Conservation (phyloP, 106 monocot genomes). For the Ottelia alismoides region DNA sequence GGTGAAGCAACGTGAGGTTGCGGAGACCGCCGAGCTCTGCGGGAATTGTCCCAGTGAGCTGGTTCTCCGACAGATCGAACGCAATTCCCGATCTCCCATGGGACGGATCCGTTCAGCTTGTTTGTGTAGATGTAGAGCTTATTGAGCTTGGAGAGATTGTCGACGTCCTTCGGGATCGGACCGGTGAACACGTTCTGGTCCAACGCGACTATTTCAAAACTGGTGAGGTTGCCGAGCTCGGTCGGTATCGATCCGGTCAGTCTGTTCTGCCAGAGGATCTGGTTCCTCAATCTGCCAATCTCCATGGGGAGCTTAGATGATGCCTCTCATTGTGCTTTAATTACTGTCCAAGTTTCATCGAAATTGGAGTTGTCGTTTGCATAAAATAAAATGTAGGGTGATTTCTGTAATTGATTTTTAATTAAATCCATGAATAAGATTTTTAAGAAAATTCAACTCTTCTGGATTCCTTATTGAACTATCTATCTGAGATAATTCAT, state of each 20-base stretch:
- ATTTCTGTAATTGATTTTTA: too few species aligned
- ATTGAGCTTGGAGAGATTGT: slow-evolving; percentile 30
- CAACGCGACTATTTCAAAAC: slow-evolving; percentile 48
- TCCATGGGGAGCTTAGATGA: too few species aligned
- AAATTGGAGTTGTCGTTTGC: too few species aligned
- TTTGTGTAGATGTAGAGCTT: slow-evolving; percentile 63
- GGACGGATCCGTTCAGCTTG: slow-evolving; percentile 40
- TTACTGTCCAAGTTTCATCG: too few species aligned
- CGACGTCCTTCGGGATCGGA: slow-evolving; percentile 47
- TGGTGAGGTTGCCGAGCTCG: slow-evolving; percentile 48
- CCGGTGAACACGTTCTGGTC: slow-evolving; percentile 53
- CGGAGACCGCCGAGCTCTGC: slow-evolving; percentile 47
- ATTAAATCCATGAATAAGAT: too few species aligned
- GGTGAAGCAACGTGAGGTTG: slow-evolving; percentile 52
- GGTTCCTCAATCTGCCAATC: slow-evolving; percentile 51
- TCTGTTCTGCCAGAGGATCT: slow-evolving; percentile 63
- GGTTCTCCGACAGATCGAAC: slow-evolving; percentile 77
- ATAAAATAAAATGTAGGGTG: too few species aligned
- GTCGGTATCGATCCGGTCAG: slow-evolving; percentile 49
- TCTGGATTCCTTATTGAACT: too few species aligned
- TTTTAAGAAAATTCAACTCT: too few species aligned
- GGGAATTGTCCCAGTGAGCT: slow-evolving; percentile 43
- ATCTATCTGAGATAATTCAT: too few species aligned
- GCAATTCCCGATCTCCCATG: slow-evolving; percentile 47
- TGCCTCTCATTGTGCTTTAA: too few species aligned